These are phyloP conservation scores for Microdochium trichocladiopsis DNA, from an alignment of 2,329 filamentous ascomycete species.

Conservation along the genomic window DNA sequence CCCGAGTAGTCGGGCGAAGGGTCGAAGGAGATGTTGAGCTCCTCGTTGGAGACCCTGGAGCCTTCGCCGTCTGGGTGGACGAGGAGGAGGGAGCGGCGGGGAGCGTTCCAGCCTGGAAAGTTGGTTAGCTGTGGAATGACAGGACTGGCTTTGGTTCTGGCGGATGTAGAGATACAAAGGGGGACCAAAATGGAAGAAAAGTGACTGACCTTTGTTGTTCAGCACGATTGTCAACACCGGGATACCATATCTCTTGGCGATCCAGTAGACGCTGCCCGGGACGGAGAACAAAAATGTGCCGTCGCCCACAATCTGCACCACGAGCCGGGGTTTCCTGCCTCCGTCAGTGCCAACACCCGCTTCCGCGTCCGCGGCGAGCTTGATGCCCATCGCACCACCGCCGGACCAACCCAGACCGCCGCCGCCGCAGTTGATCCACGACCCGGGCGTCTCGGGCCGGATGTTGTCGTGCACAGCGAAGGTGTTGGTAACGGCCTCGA, in stretches of 20 bases:
- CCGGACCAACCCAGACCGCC: conserved; percentile 48
- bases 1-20: conserved; percentile 52
- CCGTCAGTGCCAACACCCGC: conserved; percentile 26
- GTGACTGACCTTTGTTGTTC: conserved; percentile 43
- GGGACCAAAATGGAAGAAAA: background rate
- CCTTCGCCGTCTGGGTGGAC: conserved; percentile 52
- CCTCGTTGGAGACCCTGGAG: conserved; percentile 49
- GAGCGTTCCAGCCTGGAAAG: conserved; percentile 50
- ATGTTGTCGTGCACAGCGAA: conserved; percentile 61
- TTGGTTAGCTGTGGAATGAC: too few relatives aligned
- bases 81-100: conserved; percentile 46
- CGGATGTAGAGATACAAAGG: background rate
- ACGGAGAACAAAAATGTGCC: conserved; percentile 50
- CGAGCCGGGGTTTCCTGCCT: conserved; percentile 37
- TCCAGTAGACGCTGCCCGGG: conserved; percentile 49
- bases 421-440: conserved; percentile 46
- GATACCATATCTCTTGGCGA: conserved; percentile 44
- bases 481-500: conserved; percentile 70
- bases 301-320: conserved; percentile 50
- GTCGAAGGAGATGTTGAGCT: conserved; percentile 54
- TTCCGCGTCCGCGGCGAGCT: conserved; percentile 33
- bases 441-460: conserved; percentile 45
- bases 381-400: conserved; percentile 41
- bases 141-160: too few relatives aligned
- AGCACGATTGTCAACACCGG: conserved; percentile 47